Evolutionary conservation across 768 basidiomycete species (phyloP).

Genomic region (Podaxis mareebaensis): DNA sequence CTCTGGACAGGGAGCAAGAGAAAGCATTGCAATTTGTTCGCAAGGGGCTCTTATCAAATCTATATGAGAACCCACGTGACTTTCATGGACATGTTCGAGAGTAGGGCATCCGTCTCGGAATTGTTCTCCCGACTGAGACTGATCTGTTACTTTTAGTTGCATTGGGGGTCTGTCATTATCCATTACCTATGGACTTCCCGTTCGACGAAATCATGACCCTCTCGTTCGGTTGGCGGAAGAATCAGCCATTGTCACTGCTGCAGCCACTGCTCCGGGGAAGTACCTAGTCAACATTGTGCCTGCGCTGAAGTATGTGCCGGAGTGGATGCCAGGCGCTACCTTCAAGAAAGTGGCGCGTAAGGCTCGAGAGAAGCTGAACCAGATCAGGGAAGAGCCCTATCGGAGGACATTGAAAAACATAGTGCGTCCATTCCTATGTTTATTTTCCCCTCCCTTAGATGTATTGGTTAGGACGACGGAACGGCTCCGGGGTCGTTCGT

Average conservation of each 20-base stretch:
- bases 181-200: conserved; percentile 11
- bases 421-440: not conserved
- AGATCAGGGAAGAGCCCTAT: not conserved
- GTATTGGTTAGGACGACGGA: not conserved
- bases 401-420: not conserved
- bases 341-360: conserved; percentile 12
- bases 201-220: conserved; percentile 10
- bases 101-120: not conserved
- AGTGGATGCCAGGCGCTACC: conserved; percentile 17
- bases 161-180: conserved; percentile 8
- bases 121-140: not conserved
- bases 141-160: conserved; percentile 11
- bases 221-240: conserved; percentile 11
- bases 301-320: conserved; percentile 16
- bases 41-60: not conserved
- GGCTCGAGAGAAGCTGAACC: not conserved
- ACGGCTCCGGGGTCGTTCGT: not conserved
- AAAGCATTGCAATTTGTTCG: conserved; percentile 6
- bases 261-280: conserved; percentile 10
- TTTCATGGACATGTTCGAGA: conserved; percentile 4
- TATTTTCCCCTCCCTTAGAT: not conserved
- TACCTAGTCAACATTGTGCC: conserved; percentile 18
- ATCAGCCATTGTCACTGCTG: not conserved
- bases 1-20: conserved; percentile 7
- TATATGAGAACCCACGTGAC: conserved; percentile 1